Base-by-base conservation (phyloP, 2,329 filamentous ascomycete species). In the Periconia macrospinosa region DNA sequence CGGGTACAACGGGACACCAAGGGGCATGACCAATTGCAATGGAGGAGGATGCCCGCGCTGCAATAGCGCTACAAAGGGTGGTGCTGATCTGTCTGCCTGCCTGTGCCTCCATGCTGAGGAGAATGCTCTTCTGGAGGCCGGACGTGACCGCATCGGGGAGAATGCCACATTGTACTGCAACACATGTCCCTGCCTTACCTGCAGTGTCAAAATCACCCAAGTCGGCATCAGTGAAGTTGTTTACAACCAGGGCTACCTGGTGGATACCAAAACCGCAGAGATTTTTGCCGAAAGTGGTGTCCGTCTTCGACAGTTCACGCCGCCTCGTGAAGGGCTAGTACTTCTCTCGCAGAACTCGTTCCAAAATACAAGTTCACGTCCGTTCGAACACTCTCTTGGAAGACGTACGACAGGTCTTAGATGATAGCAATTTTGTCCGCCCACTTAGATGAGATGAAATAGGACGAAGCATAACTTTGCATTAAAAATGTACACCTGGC, bases 71-170 rank as follows among this genome's bases (percentile, higher is more conserved):
- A 82, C 85, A 52, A 82, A 83, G 30, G 84, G 82, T 23, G 94
- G 94, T 20, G 82, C 87, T 44, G 86, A 84, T 1, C 81, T 99
- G 18, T 86, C 87, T 5, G 96, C 93, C 6, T 99, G 94, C 69
- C 82, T 97, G 47, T 99, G 94, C 73, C 85, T 99, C n/a, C 94
- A 99, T 73, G 94, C 94, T 1, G 94, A 99, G 78, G 94, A 99
- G 77, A 99, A 99, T 72, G 94, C 94, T 1, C 81, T 99, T 53
- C 81, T 99, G 10, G 94, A 99, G 78, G 94, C 94, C 18, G 94
- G 94, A 0, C 82, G 94, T 63, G 94, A 97, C 75, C 83, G 94
- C 53, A 91, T 99, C 62, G 81, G 91, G 18, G 88, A 91, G 51
- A 90, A 87, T 5, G 85, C 90, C 37, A 89, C 91, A 47, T 78